A percentile compares a stretch with the other conserved stretches of the same genome.
phyloP scores from a whole-genome alignment of 192 early-diverging fungal genomes.

The Rhizophagus sp. region DNA sequence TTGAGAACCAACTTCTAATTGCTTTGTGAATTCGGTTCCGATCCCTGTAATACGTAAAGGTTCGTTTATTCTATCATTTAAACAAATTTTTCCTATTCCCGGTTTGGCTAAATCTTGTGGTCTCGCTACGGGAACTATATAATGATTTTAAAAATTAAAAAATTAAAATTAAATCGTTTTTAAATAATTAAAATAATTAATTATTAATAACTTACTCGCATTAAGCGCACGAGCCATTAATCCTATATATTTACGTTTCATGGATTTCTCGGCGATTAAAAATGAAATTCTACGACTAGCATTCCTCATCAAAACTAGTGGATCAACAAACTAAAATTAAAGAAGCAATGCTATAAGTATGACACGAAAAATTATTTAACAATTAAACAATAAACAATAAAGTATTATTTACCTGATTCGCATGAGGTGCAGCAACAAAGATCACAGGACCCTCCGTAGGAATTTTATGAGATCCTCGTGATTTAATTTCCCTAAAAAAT shows the following conservation, averaged over 20 bases:
- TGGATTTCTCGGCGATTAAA: slow-evolving; percentile 82
- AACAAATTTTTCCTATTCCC: slow-evolving; percentile 72
- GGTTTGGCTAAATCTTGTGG: slow-evolving; percentile 84
- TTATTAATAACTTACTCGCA: slow-evolving; percentile 63
- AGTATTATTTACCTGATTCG: slow-evolving; percentile 60
- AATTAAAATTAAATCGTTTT: too few relatives aligned
- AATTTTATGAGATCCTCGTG: slow-evolving; percentile 80
- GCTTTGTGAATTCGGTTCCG: slow-evolving; percentile 67
- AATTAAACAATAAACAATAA: neutral
- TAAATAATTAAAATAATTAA: neutral
- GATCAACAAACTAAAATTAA: slow-evolving; percentile 96
- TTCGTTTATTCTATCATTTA: slow-evolving; percentile 62
- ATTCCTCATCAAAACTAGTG: slow-evolving; percentile 82
- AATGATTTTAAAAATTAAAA: neutral
- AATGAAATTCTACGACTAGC: slow-evolving; percentile 76
- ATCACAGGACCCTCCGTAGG: slow-evolving; percentile 89
- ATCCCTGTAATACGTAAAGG: slow-evolving; percentile 70
- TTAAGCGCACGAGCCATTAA: slow-evolving; percentile 72
- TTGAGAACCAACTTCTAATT: slow-evolving; percentile 63
- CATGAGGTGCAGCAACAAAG: slow-evolving; percentile 85
- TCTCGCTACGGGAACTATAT: slow-evolving; percentile 83
- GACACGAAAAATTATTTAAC: neutral
- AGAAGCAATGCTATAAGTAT: neutral
- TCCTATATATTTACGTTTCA: slow-evolving; percentile 87
- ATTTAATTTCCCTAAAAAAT: slow-evolving; percentile 90